A percentile compares a stretch with the other conserved stretches of the same genome.
Evolutionary conservation across 2,329 filamentous ascomycete species (phyloP).

Genomic region (Colletotrichum gloeosporioides): DNA sequence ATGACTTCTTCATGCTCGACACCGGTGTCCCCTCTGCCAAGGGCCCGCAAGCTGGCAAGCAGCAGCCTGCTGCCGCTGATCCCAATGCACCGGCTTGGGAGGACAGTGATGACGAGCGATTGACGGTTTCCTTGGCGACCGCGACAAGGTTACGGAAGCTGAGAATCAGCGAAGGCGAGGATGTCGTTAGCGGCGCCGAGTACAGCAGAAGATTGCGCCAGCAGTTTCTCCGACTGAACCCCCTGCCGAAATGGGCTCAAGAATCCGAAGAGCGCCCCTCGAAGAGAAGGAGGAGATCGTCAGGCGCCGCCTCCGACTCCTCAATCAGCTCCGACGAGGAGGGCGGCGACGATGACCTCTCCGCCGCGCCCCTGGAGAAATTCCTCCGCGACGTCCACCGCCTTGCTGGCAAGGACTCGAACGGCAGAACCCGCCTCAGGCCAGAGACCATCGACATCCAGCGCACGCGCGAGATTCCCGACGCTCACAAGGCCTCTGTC

Average conservation of each 20-base stretch:
- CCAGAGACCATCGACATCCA: conserved; percentile 92
- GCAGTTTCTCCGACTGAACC: conserved; percentile 71
- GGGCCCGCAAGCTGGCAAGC: conserved; percentile 32
- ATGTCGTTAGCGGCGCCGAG: conserved; percentile 84
- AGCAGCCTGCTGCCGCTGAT: conserved; percentile 18
- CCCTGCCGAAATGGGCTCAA: conserved; percentile 65
- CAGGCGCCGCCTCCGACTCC: conserved; percentile 45
- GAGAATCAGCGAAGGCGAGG: conserved; percentile 79
- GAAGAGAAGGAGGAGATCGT: conserved; percentile 58
- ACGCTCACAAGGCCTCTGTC: conserved; percentile 79
- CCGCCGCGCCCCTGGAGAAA: conserved; percentile 77
- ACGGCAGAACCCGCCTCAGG: conserved; percentile 70
- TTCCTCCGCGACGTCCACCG: conserved; percentile 78
- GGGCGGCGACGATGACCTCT: conserved; percentile 65
- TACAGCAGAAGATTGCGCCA: conserved; percentile 81
- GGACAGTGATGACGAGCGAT: conserved; percentile 92
- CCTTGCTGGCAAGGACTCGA: conserved; percentile 59
- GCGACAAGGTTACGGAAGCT: conserved; percentile 82
- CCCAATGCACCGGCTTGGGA: conserved; percentile 75
- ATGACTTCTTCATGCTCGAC: conserved; percentile 86
- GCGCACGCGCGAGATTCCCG: conserved; percentile 83
- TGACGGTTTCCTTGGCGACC: conserved; percentile 81
- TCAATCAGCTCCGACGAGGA: conserved; percentile 43
- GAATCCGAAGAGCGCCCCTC: conserved; percentile 54
- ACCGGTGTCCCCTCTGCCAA: conserved; percentile 56